A percentile compares a stretch with the other conserved stretches of the same genome.
Conservation (phyloP, 495 filamentous ascomycete genomes). For the Hypoxylon subgilvum region DNA sequence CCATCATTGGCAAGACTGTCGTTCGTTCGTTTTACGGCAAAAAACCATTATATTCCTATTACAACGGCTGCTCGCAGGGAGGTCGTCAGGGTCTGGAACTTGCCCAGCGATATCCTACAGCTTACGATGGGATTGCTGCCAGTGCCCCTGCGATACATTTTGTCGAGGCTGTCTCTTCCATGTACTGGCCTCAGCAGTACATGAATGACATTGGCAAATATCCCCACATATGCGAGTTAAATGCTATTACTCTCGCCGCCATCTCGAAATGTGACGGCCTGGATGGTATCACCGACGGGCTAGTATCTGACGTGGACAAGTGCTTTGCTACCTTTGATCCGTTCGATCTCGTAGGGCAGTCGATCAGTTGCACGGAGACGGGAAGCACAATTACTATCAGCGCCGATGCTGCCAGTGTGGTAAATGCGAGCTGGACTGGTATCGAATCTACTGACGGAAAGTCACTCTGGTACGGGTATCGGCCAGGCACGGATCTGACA, state of each 20-base stretch:
- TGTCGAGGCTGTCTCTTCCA: slow-evolving; percentile 9
- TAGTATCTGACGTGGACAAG: slow-evolving; percentile 35
- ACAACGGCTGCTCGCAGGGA: slow-evolving; percentile 49
- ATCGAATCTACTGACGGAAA: slow-evolving; percentile 10
- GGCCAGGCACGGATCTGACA: slow-evolving; percentile 10
- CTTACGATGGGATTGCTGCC: slow-evolving; percentile 45
- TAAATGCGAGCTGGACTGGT: slow-evolving; percentile 39
- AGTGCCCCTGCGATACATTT: slow-evolving; percentile 44
- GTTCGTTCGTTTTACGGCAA: slow-evolving; percentile 42
- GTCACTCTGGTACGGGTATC: slow-evolving; percentile 17
- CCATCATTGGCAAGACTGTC: slow-evolving; percentile 42
- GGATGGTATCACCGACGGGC: slow-evolving; percentile 46
- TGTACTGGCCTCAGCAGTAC: slow-evolving; percentile 31
- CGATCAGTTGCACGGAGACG: slow-evolving; percentile 15
- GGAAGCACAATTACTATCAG: slow-evolving; percentile 21
- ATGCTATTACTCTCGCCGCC: slow-evolving; percentile 37
- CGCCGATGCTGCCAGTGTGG: slow-evolving; percentile 26
- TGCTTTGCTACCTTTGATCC: slow-evolving; percentile 34
- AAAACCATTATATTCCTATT: slow-evolving; percentile 47
- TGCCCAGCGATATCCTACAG: slow-evolving; percentile 45
- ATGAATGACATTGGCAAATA: slow-evolving; percentile 34
- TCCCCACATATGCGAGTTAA: slow-evolving; percentile 41
- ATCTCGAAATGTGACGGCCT: slow-evolving; percentile 45
- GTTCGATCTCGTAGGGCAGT: slow-evolving; percentile 20
- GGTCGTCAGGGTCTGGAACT: slow-evolving; percentile 41